A percentile compares a stretch with the other conserved stretches of the same genome.
Evolutionary conservation across 2,329 filamentous ascomycete genomes (phyloP).

Genomic region (Incumbomyces delicatus): DNA sequence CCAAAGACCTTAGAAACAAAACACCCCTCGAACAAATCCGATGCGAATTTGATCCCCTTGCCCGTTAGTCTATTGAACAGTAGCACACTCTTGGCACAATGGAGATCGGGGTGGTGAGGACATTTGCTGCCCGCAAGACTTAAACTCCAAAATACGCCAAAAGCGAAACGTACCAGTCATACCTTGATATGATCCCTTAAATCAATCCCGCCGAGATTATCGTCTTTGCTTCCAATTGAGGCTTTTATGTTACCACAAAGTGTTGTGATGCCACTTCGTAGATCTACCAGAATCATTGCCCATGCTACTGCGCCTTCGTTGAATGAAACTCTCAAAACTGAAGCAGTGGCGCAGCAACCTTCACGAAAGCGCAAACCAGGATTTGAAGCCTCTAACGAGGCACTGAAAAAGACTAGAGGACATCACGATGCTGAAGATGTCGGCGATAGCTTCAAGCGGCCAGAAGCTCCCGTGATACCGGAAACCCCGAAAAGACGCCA

Average conservation of each 20-base stretch:
- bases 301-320: not conserved
- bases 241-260: not conserved
- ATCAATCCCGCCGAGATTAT: too few species aligned
- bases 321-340: not conserved
- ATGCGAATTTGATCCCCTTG: too few species aligned
- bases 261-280: not conserved
- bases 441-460: constrained; percentile 14
- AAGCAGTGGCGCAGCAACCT: too few species aligned
- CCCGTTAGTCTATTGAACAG: not conserved
- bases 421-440: constrained; percentile 2
- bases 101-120: too few species aligned
- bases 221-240: not conserved
- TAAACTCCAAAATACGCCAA: too few species aligned
- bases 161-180: too few species aligned
- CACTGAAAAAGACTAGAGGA: constrained; percentile 14
- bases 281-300: not conserved
- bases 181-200: too few species aligned
- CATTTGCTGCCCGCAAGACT: too few species aligned
- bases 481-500: constrained; percentile 11
- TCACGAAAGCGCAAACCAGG: constrained; percentile 17
- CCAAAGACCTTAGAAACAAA: too few species aligned
- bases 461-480: constrained; percentile 9
- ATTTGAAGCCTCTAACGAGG: constrained; percentile 7
- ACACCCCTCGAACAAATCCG: too few species aligned
- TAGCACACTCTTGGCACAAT: not conserved